phyloP scores from a whole-genome alignment of 2,329 filamentous ascomycete species.

The Trichoderma guizhouense region DNA sequence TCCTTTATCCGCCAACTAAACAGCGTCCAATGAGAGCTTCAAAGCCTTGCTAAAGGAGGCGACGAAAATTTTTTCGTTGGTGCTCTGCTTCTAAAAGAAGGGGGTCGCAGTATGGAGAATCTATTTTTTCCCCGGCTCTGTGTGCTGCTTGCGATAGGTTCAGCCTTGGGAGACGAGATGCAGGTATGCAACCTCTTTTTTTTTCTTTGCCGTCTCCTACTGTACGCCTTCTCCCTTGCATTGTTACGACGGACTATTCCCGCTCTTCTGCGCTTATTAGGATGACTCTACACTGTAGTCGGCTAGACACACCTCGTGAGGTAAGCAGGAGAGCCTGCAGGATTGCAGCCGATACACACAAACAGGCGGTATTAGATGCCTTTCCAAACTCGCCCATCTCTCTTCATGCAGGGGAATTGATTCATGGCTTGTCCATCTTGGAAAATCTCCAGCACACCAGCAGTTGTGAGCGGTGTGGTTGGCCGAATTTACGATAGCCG shows the following conservation, averaged over 20 bases:
- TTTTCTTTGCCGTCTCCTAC: background rate
- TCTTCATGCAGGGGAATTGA: background rate
- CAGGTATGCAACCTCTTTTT: slow-evolving; percentile 3
- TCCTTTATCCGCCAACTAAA: background rate
- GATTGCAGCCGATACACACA: background rate
- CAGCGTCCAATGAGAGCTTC: background rate
- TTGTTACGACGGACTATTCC: background rate
- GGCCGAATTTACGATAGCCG: background rate
- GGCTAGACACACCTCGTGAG: background rate
- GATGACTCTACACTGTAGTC: background rate
- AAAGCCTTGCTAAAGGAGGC: slow-evolving; percentile 2
- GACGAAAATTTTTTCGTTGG: background rate
- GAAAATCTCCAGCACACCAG: background rate
- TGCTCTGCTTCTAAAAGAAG: background rate
- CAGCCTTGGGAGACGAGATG: background rate
- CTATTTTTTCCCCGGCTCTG: background rate
- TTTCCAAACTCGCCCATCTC: background rate
- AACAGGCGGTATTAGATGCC: background rate
- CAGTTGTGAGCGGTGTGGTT: background rate
- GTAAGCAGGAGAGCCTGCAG: background rate
- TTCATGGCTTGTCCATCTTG: background rate
- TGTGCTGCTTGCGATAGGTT: background rate
- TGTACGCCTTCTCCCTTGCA: background rate
- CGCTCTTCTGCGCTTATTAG: background rate
- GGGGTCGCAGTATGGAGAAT: background rate